Percentiles rank a stretch among this genome's conserved stretches.
These are phyloP conservation scores for Saccharomyces paradoxus DNA, from an alignment of 805 yeast genomes.

Conservation along the genomic window DNA sequence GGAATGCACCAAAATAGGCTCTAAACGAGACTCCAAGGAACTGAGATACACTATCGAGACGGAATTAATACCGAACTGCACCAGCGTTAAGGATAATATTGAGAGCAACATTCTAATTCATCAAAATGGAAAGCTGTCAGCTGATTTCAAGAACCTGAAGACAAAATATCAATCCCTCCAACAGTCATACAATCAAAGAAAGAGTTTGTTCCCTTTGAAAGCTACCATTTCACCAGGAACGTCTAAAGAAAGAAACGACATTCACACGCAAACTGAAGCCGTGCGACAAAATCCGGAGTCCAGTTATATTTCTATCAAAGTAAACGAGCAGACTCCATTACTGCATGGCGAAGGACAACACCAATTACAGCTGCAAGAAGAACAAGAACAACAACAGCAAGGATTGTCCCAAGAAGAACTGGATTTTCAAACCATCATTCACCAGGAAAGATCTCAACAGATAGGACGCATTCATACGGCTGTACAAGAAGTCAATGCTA, in stretches of 20 bases:
- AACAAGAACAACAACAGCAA: slow-evolving; percentile 31
- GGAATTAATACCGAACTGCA: slow-evolving; percentile 17
- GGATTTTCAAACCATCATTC: slow-evolving; percentile 54
- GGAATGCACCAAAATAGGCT: slow-evolving; percentile 13
- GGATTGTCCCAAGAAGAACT: slow-evolving; percentile 41
- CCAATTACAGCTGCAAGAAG: slow-evolving; percentile 21
- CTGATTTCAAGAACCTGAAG: slow-evolving; percentile 49
- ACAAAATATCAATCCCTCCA: slow-evolving; percentile 37
- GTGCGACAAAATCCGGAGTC: slow-evolving; percentile 13
- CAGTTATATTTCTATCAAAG: slow-evolving; percentile 17
- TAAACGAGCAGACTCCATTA: slow-evolving; percentile 36
- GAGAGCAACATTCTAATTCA: slow-evolving; percentile 5
- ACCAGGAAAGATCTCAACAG: slow-evolving; percentile 67
- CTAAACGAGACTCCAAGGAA: slow-evolving; percentile 31
- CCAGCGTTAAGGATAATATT: slow-evolving; percentile 14
- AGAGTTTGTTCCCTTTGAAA: not conserved
- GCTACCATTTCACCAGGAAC: not conserved
- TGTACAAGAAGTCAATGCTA: slow-evolving; percentile 75
- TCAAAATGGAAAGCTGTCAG: slow-evolving; percentile 35
- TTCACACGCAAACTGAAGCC: slow-evolving; percentile 8
- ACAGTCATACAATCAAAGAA: not conserved
- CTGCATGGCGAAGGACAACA: slow-evolving; percentile 20
- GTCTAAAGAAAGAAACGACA: slow-evolving; percentile 1
- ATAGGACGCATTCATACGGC: slow-evolving; percentile 68
- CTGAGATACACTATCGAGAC: slow-evolving; percentile 28